These are phyloP conservation scores for Zopfia rhizophila DNA, from an alignment of 2,329 filamentous ascomycete species.

Conservation along the genomic window DNA sequence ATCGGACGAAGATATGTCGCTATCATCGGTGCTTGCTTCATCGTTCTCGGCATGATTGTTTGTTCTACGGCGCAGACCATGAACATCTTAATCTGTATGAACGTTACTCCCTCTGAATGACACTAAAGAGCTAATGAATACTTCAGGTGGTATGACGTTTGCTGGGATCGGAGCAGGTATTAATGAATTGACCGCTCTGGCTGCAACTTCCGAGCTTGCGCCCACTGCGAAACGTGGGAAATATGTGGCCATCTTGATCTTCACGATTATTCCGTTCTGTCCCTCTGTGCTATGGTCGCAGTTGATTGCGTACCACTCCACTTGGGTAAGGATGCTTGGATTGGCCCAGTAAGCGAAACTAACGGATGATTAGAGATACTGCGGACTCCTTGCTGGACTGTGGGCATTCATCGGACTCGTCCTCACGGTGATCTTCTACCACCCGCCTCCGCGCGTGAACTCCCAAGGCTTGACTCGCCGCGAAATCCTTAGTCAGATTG, in stretches of 20 bases:
- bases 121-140: not conserved
- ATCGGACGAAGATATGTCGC: constrained; percentile 44
- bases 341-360: too few species aligned
- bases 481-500: constrained; percentile 35
- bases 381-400: constrained; percentile 62
- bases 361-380: constrained; percentile 59
- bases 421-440: constrained; percentile 58
- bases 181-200: constrained; percentile 73
- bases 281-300: constrained; percentile 71
- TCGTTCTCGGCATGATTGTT: constrained; percentile 48
- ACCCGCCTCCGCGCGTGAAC: constrained; percentile 53
- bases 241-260: constrained; percentile 69
- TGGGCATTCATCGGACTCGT: constrained; percentile 64
- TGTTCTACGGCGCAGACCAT: constrained; percentile 38
- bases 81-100: constrained; percentile 34
- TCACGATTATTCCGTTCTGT: constrained; percentile 70
- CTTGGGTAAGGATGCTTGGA: constrained; percentile 57
- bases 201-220: constrained; percentile 73
- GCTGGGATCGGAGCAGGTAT: constrained; percentile 73
- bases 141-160: constrained; percentile 55
- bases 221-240: constrained; percentile 71
- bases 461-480: constrained; percentile 37
- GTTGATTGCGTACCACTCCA: constrained; percentile 60
- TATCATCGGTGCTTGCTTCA: constrained; percentile 39
- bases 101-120: not conserved